Base-by-base conservation (phyloP, 75 land plant genomes). In the Cupressus sempervirens region DNA sequence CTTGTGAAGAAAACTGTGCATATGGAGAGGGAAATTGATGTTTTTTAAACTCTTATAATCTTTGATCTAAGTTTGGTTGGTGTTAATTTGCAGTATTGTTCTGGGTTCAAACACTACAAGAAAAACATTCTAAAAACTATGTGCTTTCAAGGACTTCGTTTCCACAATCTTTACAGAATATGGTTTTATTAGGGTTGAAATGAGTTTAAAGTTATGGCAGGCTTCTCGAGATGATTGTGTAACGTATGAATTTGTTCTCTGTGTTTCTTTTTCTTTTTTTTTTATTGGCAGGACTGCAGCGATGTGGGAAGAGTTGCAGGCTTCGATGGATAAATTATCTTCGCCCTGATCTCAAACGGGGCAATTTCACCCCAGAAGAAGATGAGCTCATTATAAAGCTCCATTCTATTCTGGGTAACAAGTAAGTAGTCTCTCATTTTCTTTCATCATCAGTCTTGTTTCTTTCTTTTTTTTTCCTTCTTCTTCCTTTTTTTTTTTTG, bases 281-380 rank as follows among this genome's bases (percentile, higher is more conserved):
- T n/a, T 40, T 45, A 23, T 58, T 62, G 9, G 67, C 67, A 79
- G 81, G 81, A 30, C 5, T 79, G 81, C 81, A 79, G 86, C 80
- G 86, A 14, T 85, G 86, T 15, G 85, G 85, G 34, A 85, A 85
- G 56, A 85, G 86, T n/a, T 85, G 86, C 85, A 83, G 86, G 38
- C 56, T 85, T 50, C 50, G 86, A 11, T 85, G 86, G 86, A 85
- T 84, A 83, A 85, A 85, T 83, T 85, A 85, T 32, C 86, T 85
- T 13, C 86, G 86, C 29, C 84, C 86, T 11, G 86, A 85, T 32
- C 86, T 85, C 8, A 85, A 85, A 53, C 86, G 53, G 58, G 86
- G 86, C 20, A 32, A 84, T 18, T 85, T 85, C 12, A 48, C 38
- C 54, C 54, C 30, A 43, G 85, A 85, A 16, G 86, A 85, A 53